Evolutionary conservation across 2,329 filamentous ascomycete genomes (phyloP), one percentile per base, ranked within the genome.

Genomic region (Paraphoma chrysanthemicola): DNA sequence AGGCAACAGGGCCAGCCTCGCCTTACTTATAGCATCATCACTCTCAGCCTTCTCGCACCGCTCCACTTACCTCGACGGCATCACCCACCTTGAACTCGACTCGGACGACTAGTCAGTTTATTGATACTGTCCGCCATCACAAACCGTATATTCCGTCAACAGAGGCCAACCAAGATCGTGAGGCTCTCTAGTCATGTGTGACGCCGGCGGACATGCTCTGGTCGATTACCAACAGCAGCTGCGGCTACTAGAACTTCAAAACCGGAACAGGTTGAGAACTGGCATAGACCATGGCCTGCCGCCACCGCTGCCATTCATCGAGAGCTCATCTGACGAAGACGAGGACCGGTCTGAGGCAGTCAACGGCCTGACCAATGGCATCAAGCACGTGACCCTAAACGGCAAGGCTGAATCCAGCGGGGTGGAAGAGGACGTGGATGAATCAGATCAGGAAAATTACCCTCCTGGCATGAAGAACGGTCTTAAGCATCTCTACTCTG

Each of bases 401-500:
- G 11, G 39, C 46, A 14, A 53, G 50, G 29, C 43, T 7, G 42
- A 39, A n/a, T 42, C 16, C 14, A 60, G 51, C 17, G n/a, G 45
- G 39, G 55, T 55, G 31, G 45, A 58, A 6, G 59, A 57, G 7
- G 28, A 12, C 39, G 47, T 43, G 18, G 9, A 36, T 12, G 29
- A 29, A n/a, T 30, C 33, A 6, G 38, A 54, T 5, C 53, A 56
- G n/a, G 54, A 53, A 3, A 59, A 57, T 3, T 66, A 48, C 36
- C 58, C 70, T 9, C 63, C 69, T 7, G 78, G 78, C 28, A 79
- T 79, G 78, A 72, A 74, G 44, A 71, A 53, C 42, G 78, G 78
- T 8, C 67, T 78, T 18, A 82, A 82, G 67, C 73, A 82, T 28
- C 72, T 85, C 5, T 85, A 84, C 57, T 75, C 78, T 28, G 80